Conservation (phyloP, 495 filamentous ascomycete genomes). For the Penicillium coprophilum region DNA sequence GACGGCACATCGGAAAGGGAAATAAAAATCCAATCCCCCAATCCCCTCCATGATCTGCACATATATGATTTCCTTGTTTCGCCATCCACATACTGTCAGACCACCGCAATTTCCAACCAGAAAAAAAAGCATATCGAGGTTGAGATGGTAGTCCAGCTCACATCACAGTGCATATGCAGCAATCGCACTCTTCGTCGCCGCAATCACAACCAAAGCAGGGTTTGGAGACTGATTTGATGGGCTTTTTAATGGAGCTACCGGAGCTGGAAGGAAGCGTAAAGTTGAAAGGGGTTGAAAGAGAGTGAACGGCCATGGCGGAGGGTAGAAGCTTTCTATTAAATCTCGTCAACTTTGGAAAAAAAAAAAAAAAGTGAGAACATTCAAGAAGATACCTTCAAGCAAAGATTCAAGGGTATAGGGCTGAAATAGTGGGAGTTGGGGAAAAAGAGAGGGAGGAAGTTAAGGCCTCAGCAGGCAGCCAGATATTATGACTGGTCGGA, state of each 20-base stretch:
- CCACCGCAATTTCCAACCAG: neutral
- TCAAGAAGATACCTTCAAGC: neutral
- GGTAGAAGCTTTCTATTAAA: neutral
- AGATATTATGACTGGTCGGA: too few relatives aligned
- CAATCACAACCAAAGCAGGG: constrained; percentile 49
- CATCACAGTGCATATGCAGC: constrained; percentile 49
- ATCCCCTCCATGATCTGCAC: neutral
- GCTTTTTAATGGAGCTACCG: constrained; percentile 38
- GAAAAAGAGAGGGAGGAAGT: neutral
- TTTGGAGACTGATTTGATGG: constrained; percentile 45
- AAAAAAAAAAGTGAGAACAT: neutral
- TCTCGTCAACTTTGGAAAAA: neutral
- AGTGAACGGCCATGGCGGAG: constrained; percentile 19
- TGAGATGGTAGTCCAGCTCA: constrained; percentile 17
- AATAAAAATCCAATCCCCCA: neutral
- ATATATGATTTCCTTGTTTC: neutral
- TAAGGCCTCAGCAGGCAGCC: too few relatives aligned
- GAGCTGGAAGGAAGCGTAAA: constrained; percentile 38
- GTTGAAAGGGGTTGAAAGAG: constrained; percentile 28
- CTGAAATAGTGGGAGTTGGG: neutral
- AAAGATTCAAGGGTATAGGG: neutral
- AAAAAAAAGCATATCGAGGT: neutral
- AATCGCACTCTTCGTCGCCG: constrained; percentile 46
- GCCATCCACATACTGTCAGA: neutral
- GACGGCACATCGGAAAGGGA: neutral